A percentile compares a stretch with the other conserved stretches of the same genome.
phyloP scores from a whole-genome alignment of 805 yeast genomes.

The Zygotorulaspora florentina region DNA sequence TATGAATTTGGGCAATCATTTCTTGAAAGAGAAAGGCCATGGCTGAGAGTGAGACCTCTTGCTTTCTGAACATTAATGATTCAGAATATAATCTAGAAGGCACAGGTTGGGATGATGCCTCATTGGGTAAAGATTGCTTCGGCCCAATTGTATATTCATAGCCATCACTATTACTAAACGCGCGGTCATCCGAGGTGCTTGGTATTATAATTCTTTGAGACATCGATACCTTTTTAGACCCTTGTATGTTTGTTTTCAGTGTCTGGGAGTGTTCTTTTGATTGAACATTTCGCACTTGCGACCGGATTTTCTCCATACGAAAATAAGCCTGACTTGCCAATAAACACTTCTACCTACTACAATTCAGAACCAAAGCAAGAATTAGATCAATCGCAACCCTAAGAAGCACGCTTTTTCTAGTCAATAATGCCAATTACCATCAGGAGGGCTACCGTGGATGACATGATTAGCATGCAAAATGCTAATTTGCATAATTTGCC shows the following conservation, averaged over 20 bases:
- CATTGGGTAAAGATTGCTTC: conserved; percentile 28
- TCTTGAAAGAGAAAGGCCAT: conserved; percentile 70
- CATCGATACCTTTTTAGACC: conserved; percentile 13
- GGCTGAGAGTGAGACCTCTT: conserved; percentile 62
- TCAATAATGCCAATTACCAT: conserved; percentile 72
- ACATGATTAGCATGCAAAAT: conserved; percentile 92
- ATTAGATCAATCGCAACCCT: neutral
- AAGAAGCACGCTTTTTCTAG: neutral
- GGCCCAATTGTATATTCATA: conserved; percentile 32
- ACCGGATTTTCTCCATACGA: neutral
- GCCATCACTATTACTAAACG: conserved; percentile 16
- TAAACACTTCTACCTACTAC: neutral
- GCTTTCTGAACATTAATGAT: conserved; percentile 21
- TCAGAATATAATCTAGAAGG: conserved; percentile 26
- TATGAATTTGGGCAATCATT: conserved; percentile 59
- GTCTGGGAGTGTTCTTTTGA: neutral
- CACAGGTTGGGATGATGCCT: conserved; percentile 14
- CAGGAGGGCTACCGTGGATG: conserved; percentile 80
- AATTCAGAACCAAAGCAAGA: neutral
- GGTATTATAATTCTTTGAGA: conserved; percentile 27
- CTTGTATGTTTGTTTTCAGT: neutral
- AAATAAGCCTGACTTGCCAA: neutral
- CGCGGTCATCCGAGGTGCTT: conserved; percentile 21
- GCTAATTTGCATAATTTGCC: conserved; percentile 89
- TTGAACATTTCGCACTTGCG: neutral